Percentiles rank a stretch among this genome's conserved stretches.
These are phyloP conservation scores for Magnusiomyces magnusii DNA, from an alignment of 1,139 yeast species.

Conservation along the genomic window DNA sequence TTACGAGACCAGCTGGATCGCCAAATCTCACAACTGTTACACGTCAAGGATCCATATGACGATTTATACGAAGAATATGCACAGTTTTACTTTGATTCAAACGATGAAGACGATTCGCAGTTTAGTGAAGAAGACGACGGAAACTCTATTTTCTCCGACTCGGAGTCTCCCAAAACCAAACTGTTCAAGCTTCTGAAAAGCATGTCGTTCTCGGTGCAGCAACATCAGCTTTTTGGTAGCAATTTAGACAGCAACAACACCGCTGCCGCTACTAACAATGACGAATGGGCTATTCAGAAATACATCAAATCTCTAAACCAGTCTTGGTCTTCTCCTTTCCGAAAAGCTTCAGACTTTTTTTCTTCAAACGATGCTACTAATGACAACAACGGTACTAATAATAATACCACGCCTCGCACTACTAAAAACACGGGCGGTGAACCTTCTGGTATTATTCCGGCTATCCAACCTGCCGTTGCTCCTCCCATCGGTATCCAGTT, in stretches of 20 bases:
- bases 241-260: not conserved
- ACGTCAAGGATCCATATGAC: not conserved
- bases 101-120: not conserved
- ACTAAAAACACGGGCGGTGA: too few species aligned
- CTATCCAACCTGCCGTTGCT: too few species aligned
- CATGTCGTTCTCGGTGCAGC: not conserved
- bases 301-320: constrained; percentile 15
- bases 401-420: too few species aligned
- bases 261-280: not conserved
- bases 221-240: not conserved
- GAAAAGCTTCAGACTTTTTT: not conserved
- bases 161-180: not conserved
- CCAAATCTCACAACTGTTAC: not conserved
- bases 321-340: constrained; percentile 13
- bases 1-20: not conserved
- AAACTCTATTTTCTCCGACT: not conserved
- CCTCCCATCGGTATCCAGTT: constrained; percentile 7
- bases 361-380: not conserved
- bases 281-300: constrained; percentile 14
- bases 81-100: not conserved
- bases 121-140: not conserved
- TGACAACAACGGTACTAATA: too few species aligned
- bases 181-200: not conserved
- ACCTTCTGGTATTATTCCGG: too few species aligned
- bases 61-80: not conserved